A percentile compares a stretch with the other conserved stretches of the same genome.
These are phyloP conservation scores for Endocladia muricata DNA, from an alignment of 31 red algal genomes.

Conservation along the genomic window DNA sequence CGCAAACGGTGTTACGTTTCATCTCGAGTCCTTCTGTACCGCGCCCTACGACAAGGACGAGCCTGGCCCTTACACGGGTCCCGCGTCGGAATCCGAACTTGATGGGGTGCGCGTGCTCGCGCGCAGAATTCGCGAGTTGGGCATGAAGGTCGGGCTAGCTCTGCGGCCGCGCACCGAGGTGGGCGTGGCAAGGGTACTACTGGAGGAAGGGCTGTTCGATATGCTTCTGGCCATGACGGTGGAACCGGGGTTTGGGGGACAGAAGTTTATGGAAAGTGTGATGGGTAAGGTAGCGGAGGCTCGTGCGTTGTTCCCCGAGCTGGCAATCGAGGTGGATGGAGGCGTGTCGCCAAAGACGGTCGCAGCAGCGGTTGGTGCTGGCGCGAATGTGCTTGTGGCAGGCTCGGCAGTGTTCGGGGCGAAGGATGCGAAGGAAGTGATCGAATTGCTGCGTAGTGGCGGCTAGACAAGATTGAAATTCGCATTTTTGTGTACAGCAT, in stretches of 20 bases:
- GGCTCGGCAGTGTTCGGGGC: conserved; percentile 92
- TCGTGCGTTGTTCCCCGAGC: conserved; percentile 48
- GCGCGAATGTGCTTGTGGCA: conserved; percentile 93
- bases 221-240: conserved; percentile 96
- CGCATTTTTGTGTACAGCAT: background rate
- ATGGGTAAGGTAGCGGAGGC: conserved; percentile 77
- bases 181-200: conserved; percentile 12
- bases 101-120: conserved; percentile 23
- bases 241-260: conserved; percentile 97
- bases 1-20: conserved; percentile 81
- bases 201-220: conserved; percentile 73
- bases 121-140: conserved; percentile 27
- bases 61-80: conserved; percentile 15
- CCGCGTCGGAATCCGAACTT: conserved; percentile 8
- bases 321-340: conserved; percentile 96
- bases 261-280: conserved; percentile 77
- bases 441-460: conserved; percentile 49
- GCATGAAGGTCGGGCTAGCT: conserved; percentile 76
- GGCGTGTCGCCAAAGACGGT: conserved; percentile 84
- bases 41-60: conserved; percentile 66
- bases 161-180: conserved; percentile 75
- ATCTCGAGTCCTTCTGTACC: conserved; percentile 77
- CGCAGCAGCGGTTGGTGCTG: conserved; percentile 60
- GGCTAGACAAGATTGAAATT: conserved; percentile 4
- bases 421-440: conserved; percentile 54